A percentile compares a stretch with the other conserved stretches of the same genome.
Conservation (phyloP, 441 rosid genomes). For the Erodium trifolium region DNA sequence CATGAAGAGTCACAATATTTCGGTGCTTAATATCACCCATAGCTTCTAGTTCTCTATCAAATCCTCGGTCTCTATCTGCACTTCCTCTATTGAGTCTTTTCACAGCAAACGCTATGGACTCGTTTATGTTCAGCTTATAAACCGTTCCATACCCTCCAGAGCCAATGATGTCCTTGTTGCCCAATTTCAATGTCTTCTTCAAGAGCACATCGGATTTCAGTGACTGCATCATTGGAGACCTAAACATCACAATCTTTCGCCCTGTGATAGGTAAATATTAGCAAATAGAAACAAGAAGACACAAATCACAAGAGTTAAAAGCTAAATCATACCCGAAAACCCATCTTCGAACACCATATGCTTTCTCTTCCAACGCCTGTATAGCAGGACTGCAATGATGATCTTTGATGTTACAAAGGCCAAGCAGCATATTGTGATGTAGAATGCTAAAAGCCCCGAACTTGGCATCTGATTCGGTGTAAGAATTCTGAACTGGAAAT, state of each 20-base stretch:
- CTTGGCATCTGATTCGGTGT: constrained; percentile 33
- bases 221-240: constrained; percentile 47
- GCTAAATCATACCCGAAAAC: constrained; percentile 36
- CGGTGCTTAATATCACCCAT: constrained; percentile 88
- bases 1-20: constrained; percentile 69
- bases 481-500: background rate
- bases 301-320: background rate
- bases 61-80: constrained; percentile 61
- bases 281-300: background rate
- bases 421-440: constrained; percentile 48
- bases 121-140: constrained; percentile 45
- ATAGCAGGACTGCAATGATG: constrained; percentile 49
- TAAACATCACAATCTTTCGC: constrained; percentile 73
- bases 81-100: constrained; percentile 63
- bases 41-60: constrained; percentile 68
- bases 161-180: constrained; percentile 69
- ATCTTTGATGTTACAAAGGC: constrained; percentile 58
- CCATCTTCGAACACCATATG: constrained; percentile 32
- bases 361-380: constrained; percentile 56
- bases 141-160: constrained; percentile 80
- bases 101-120: constrained; percentile 58
- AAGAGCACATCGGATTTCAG: constrained; percentile 42
- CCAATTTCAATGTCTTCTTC: constrained; percentile 54
- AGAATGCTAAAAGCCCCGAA: constrained; percentile 36
- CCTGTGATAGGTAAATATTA: constrained; percentile 25